Conservation (phyloP, 176 grass and related monocot genomes). For the Phragmites australis region DNA sequence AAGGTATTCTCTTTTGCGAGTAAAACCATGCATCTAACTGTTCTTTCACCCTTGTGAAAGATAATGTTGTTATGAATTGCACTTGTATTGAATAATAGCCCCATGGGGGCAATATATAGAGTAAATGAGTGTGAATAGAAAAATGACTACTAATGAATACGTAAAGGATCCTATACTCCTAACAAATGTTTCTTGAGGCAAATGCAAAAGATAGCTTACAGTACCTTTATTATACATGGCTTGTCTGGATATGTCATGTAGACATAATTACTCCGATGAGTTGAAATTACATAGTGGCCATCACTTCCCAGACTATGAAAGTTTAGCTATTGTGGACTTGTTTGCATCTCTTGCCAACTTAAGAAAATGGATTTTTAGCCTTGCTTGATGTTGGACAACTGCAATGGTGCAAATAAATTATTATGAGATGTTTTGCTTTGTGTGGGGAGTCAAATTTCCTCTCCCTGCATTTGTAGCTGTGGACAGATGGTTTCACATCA, state of each 20-base stretch:
- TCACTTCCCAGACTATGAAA: background rate
- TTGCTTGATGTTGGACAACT: background rate
- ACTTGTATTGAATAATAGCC: no score
- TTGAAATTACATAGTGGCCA: background rate
- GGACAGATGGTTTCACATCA: background rate
- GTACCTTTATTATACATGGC: no score
- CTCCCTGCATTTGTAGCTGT: background rate
- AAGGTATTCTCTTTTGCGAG: slow-evolving; percentile 56
- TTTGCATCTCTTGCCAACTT: slow-evolving; percentile 14
- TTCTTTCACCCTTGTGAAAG: background rate
- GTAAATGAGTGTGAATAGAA: no score
- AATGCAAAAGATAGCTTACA: no score
- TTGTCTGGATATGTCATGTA: background rate
- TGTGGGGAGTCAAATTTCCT: background rate
- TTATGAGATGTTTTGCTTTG: background rate
- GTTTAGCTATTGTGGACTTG: slow-evolving; percentile 9
- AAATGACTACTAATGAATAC: no score
- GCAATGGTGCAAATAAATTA: background rate
- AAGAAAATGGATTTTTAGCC: background rate
- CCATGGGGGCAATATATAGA: no score
- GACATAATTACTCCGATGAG: slow-evolving; percentile 9
- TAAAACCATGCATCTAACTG: background rate
- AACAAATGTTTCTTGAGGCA: no score
- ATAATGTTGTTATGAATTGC: background rate
- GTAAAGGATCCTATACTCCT: no score